phyloP scores from a whole-genome alignment of 1,284 basidiomycete species.

The Heterobasidion irregulare region DNA sequence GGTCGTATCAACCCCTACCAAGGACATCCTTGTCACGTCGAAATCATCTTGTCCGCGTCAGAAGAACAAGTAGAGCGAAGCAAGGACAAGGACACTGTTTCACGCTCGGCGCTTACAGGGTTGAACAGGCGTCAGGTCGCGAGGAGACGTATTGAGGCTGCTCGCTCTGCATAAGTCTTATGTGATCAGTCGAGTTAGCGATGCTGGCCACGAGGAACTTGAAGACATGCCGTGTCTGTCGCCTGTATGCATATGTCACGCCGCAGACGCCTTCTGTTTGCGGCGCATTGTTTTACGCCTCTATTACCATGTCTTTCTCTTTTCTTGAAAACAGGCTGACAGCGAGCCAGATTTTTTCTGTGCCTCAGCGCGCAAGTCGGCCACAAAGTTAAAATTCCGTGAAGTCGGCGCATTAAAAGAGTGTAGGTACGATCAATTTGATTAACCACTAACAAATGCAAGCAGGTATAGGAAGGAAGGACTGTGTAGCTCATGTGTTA shows the following conservation, averaged over 20 bases:
- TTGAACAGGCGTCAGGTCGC: conserved; percentile 79
- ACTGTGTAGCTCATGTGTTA: too few species aligned
- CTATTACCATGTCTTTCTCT: neutral
- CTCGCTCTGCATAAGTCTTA: conserved; percentile 28
- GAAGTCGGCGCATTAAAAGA: too few species aligned
- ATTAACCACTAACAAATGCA: too few species aligned
- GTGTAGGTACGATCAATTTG: too few species aligned
- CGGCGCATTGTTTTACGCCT: neutral
- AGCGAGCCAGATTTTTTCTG: too few species aligned
- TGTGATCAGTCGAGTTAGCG: neutral
- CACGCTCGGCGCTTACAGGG: conserved; percentile 40
- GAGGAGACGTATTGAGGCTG: conserved; percentile 77
- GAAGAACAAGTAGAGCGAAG: conserved; percentile 84
- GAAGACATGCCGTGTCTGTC: conserved; percentile 6
- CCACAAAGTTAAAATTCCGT: too few species aligned
- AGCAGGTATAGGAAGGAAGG: too few species aligned
- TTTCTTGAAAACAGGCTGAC: neutral
- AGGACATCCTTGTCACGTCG: conserved; percentile 92
- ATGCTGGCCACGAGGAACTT: neutral
- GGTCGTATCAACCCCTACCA: conserved; percentile 92
- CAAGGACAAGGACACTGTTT: conserved; percentile 67
- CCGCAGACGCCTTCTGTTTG: conserved; percentile 16
- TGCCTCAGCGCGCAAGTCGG: too few species aligned
- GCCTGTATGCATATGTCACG: conserved; percentile 26
- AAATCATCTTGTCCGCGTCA: conserved; percentile 80